Conservation (phyloP, 306 rosid species). For the Cyamopsis tetragonoloba region DNA sequence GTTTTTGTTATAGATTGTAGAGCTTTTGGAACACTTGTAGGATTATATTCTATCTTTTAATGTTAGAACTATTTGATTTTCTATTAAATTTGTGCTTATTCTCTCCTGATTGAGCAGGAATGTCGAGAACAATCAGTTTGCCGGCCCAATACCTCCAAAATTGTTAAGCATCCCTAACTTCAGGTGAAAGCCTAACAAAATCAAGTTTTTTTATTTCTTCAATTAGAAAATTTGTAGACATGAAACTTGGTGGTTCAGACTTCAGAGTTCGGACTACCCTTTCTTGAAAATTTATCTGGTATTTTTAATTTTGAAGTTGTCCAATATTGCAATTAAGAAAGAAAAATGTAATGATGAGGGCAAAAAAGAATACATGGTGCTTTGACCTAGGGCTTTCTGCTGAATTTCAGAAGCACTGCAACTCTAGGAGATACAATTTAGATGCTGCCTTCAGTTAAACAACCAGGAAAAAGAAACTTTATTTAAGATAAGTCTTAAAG, state of each 20-base stretch:
- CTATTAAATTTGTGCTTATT: slow-evolving; percentile 12
- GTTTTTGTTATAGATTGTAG: background rate
- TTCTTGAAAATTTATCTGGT: background rate
- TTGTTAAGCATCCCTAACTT: slow-evolving; percentile 68
- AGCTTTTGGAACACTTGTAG: slow-evolving; percentile 7
- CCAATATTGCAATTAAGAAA: background rate
- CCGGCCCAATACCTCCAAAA: slow-evolving; percentile 89
- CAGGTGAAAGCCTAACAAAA: slow-evolving; percentile 43
- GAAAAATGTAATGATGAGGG: background rate
- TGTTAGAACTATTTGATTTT: background rate
- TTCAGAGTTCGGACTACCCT: background rate
- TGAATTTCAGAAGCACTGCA: background rate
- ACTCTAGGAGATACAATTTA: background rate
- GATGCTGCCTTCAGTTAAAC: slow-evolving; percentile 4
- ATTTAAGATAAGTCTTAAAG: background rate
- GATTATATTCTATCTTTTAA: slow-evolving; percentile 6
- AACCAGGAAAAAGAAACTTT: background rate
- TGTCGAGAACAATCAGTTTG: slow-evolving; percentile 72
- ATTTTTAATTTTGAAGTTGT: background rate
- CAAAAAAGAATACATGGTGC: background rate
- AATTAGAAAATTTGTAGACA: slow-evolving; percentile 17
- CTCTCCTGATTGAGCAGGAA: slow-evolving; percentile 63
- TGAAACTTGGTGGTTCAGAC: slow-evolving; percentile 6
- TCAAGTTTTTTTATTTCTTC: slow-evolving; percentile 2
- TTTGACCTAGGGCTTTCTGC: background rate